These are phyloP conservation scores for Macrophomina pseudophaseolina DNA, from an alignment of 2,329 filamentous ascomycete species.

Conservation along the genomic window DNA sequence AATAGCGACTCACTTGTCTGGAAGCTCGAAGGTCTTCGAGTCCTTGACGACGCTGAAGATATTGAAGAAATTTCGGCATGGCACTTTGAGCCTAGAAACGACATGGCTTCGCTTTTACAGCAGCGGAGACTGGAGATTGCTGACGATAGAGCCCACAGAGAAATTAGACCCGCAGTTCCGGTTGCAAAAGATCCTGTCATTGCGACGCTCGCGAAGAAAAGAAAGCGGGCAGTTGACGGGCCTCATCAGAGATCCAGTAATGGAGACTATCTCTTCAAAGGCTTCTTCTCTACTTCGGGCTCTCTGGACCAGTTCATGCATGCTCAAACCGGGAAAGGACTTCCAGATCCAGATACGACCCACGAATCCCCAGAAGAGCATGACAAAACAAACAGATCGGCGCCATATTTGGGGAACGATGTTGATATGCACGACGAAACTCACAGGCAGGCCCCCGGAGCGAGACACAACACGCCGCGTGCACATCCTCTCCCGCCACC, in stretches of 20 bases:
- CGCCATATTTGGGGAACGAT: neutral
- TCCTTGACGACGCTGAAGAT: conserved; percentile 47
- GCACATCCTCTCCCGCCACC: conserved; percentile 23
- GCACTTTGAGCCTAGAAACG: conserved; percentile 32
- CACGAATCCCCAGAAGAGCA: neutral
- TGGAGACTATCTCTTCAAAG: conserved; percentile 29
- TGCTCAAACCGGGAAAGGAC: conserved; percentile 37
- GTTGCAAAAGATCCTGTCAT: neutral
- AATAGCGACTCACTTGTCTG: conserved; percentile 47
- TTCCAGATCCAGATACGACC: neutral
- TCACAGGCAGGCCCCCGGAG: neutral
- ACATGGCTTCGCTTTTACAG: conserved; percentile 46
- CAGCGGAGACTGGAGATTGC: conserved; percentile 46
- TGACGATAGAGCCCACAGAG: neutral
- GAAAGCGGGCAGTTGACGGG: neutral
- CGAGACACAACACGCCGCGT: neutral
- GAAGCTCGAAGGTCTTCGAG: conserved; percentile 55
- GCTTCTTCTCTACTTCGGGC: conserved; percentile 47
- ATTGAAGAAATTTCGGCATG: conserved; percentile 41
- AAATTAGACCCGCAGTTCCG: neutral
- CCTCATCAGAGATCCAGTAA: neutral
- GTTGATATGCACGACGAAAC: neutral
- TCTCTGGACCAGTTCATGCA: conserved; percentile 59
- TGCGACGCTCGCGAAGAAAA: neutral
- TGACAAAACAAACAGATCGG: neutral